Percentiles rank a stretch among this genome's conserved stretches.
These are phyloP conservation scores for Flaveria floridana DNA, from an alignment of 140 eudicot genomes.

Conservation along the genomic window DNA sequence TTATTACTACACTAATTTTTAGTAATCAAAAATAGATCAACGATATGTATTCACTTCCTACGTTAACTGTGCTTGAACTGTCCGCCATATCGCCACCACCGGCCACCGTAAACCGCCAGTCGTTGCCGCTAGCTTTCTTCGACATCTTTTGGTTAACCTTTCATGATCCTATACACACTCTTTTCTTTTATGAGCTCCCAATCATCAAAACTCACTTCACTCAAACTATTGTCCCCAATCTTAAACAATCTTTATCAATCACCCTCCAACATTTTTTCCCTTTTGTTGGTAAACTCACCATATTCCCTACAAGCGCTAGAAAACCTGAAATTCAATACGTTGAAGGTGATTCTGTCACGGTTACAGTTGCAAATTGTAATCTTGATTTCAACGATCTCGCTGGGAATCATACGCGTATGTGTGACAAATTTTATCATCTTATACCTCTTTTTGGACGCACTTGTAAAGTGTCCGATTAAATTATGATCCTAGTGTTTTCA, in stretches of 20 bases:
- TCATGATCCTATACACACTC: neutral
- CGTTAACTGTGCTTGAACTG: neutral
- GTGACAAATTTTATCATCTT: slow-evolving; percentile 5
- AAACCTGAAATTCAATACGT: slow-evolving; percentile 8
- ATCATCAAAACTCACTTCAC: neutral
- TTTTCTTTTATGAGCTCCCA: slow-evolving; percentile 11
- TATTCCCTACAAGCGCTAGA: slow-evolving; percentile 2
- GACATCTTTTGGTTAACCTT: neutral
- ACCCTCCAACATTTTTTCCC: slow-evolving; percentile 8
- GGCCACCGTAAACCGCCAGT: neutral
- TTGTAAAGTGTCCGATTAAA: neutral
- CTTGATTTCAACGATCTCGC: neutral
- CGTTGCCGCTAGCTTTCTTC: neutral
- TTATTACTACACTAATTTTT: no score
- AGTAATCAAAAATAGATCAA: no score
- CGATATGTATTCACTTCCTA: neutral
- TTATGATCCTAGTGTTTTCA: neutral
- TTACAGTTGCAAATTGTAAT: neutral
- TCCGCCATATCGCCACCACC: neutral
- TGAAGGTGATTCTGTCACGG: neutral
- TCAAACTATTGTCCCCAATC: neutral
- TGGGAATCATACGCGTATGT: neutral
- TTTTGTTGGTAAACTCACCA: neutral
- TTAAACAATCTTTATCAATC: neutral
- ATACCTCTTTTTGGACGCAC: neutral